Percentiles rank a stretch among this genome's conserved stretches.
phyloP scores from a whole-genome alignment of 805 yeast species.

The Myxozyma sirexii region DNA sequence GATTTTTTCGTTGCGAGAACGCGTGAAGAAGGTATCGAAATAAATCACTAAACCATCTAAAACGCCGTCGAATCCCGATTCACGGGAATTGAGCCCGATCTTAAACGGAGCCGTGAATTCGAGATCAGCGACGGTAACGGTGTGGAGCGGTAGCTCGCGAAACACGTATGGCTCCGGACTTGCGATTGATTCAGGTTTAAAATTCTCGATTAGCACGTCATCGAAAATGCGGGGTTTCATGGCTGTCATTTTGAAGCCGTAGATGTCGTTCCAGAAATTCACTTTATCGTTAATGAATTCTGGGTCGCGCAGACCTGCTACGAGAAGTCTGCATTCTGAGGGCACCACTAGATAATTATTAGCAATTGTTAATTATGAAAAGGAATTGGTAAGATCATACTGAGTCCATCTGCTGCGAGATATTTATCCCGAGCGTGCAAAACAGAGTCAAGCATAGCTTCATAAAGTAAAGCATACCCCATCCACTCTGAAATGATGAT shows the following conservation, averaged over 20 bases:
- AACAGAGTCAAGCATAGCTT: conserved; percentile 97
- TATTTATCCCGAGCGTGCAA: conserved; percentile 91
- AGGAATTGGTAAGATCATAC: background rate
- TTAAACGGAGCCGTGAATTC: conserved; percentile 66
- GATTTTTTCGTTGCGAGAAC: conserved; percentile 39
- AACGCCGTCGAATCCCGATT: conserved; percentile 66
- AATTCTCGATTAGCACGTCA: conserved; percentile 85
- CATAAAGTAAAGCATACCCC: conserved; percentile 96
- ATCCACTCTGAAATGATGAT: conserved; percentile 98
- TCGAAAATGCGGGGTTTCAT: conserved; percentile 58
- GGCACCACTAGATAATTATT: conserved; percentile 63
- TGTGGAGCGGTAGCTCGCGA: conserved; percentile 76
- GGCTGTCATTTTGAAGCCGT: conserved; percentile 88
- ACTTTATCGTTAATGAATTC: conserved; percentile 89
- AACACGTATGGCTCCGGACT: conserved; percentile 64
- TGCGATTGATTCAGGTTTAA: conserved; percentile 58
- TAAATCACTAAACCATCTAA: conserved; percentile 83
- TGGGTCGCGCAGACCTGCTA: conserved; percentile 92
- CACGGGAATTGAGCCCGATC: conserved; percentile 39
- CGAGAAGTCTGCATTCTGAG: conserved; percentile 84
- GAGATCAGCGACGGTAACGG: conserved; percentile 69
- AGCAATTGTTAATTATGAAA: background rate
- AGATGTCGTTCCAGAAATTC: conserved; percentile 93
- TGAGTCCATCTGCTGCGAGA: conserved; percentile 71
- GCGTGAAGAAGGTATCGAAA: conserved; percentile 80